Percentiles rank a stretch among this genome's conserved stretches.
These are phyloP conservation scores for Sarcocystis neurona DNA, from an alignment of 169 alveolate genomes.

Conservation along the genomic window DNA sequence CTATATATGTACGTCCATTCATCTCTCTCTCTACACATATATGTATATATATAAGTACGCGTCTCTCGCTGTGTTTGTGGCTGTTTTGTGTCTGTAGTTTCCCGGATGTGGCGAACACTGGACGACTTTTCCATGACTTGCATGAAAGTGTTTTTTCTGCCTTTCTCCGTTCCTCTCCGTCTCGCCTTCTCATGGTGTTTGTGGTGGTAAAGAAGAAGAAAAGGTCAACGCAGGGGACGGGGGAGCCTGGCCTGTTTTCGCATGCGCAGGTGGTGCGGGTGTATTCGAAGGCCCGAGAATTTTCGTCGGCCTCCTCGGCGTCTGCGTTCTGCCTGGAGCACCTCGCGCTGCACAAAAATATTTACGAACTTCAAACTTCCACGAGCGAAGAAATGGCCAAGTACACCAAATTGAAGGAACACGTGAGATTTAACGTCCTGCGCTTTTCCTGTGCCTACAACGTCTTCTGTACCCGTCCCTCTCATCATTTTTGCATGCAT, in stretches of 20 bases:
- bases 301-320: constrained; percentile 73
- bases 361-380: constrained; percentile 66
- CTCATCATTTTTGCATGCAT: no score
- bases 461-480: no score
- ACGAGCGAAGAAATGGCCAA: constrained; percentile 38
- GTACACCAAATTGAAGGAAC: not conserved
- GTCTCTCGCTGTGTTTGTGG: no score
- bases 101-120: no score
- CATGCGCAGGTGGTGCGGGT: constrained; percentile 40
- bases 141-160: no score
- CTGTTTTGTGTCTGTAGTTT: no score
- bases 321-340: constrained; percentile 84
- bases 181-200: constrained; percentile 54
- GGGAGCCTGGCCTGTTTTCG: no score
- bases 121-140: no score
- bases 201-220: constrained; percentile 42
- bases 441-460: not conserved
- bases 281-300: constrained; percentile 9
- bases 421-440: not conserved
- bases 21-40: no score
- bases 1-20: no score
- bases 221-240: no score
- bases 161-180: not conserved
- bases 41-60: no score
- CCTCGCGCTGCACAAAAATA: constrained; percentile 87